Conservation (phyloP, 2,329 filamentous ascomycete genomes). For the Tolypocladium tundrense region DNA sequence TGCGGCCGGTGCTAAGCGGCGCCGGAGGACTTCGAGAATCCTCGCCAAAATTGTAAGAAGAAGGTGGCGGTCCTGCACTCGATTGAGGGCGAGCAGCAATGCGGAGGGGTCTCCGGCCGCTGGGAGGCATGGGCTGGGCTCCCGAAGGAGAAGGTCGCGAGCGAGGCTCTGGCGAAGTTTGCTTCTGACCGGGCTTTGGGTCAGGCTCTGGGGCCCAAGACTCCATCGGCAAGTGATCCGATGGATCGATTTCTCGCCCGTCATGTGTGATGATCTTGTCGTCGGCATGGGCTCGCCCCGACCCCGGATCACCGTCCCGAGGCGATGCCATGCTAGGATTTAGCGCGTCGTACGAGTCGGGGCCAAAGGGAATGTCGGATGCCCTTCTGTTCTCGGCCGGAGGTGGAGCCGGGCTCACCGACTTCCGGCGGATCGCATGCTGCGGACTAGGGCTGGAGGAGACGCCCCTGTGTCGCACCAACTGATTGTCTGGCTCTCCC, state of each 20-base stretch:
- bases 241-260: constrained; percentile 68
- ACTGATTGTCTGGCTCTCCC: constrained; percentile 17
- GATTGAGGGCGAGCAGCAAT: constrained; percentile 40
- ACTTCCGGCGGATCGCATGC: constrained; percentile 57
- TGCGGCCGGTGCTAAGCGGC: constrained; percentile 33
- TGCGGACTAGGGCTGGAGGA: constrained; percentile 33
- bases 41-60: constrained; percentile 18
- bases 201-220: constrained; percentile 71
- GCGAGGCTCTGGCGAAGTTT: constrained; percentile 18
- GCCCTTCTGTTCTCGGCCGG: constrained; percentile 36
- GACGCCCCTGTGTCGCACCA: constrained; percentile 16
- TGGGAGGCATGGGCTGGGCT: constrained; percentile 40
- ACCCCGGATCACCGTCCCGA: constrained; percentile 14
- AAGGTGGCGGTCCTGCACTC: constrained; percentile 24
- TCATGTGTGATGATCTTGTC: constrained; percentile 68
- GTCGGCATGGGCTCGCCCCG: constrained; percentile 38
- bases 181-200: constrained; percentile 23
- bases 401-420: constrained; percentile 59
- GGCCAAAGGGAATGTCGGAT: constrained; percentile 60
- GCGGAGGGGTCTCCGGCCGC: constrained; percentile 41
- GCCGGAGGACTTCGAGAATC: constrained; percentile 21
- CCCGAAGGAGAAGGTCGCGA: constrained; percentile 39
- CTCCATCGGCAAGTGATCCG: constrained; percentile 68
- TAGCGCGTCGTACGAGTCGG: constrained; percentile 64
- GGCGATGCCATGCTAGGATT: constrained; percentile 46